Evolutionary conservation across 1,139 yeast species (phyloP).

Genomic region (Ashbya aceris): DNA sequence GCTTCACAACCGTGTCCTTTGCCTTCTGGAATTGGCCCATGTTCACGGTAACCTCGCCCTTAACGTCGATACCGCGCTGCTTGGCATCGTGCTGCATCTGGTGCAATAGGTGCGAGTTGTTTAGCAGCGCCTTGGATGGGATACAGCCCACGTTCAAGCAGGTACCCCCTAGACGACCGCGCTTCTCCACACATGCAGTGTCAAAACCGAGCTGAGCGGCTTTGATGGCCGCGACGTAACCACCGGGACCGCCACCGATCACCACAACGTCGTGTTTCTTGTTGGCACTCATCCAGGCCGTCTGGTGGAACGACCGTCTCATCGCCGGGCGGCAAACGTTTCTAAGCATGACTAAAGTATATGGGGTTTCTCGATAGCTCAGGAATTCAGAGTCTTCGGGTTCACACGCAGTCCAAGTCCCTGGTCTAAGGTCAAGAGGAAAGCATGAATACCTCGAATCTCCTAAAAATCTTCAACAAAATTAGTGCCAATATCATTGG

Average conservation of each 20-base stretch:
- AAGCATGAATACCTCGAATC: background rate
- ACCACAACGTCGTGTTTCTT: conserved; percentile 84
- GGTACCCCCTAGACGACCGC: conserved; percentile 96
- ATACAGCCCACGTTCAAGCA: conserved; percentile 98
- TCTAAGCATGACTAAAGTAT: background rate
- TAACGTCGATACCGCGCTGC: conserved; percentile 82
- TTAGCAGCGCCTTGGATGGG: conserved; percentile 91
- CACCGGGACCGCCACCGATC: conserved; percentile 99
- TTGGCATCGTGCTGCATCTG: conserved; percentile 78
- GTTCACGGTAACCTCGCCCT: conserved; percentile 64
- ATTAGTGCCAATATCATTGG: background rate
- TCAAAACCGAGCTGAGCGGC: conserved; percentile 94
- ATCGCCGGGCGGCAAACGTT: conserved; percentile 1
- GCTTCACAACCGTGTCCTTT: conserved; percentile 81
- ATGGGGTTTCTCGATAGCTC: too few relatives aligned
- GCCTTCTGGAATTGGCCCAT: conserved; percentile 78
- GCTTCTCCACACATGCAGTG: conserved; percentile 94
- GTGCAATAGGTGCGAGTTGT: conserved; percentile 91
- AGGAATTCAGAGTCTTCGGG: too few relatives aligned
- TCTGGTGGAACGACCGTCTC: conserved; percentile 9
- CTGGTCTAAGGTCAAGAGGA: background rate
- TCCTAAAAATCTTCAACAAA: background rate
- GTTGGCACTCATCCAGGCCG: conserved; percentile 11
- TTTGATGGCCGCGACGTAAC: conserved; percentile 96
- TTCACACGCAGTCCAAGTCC: too few relatives aligned